Percentiles rank a stretch among this genome's conserved stretches.
Evolutionary conservation across 768 basidiomycete genomes (phyloP).

Genomic region (Solioccasus polychromus): DNA sequence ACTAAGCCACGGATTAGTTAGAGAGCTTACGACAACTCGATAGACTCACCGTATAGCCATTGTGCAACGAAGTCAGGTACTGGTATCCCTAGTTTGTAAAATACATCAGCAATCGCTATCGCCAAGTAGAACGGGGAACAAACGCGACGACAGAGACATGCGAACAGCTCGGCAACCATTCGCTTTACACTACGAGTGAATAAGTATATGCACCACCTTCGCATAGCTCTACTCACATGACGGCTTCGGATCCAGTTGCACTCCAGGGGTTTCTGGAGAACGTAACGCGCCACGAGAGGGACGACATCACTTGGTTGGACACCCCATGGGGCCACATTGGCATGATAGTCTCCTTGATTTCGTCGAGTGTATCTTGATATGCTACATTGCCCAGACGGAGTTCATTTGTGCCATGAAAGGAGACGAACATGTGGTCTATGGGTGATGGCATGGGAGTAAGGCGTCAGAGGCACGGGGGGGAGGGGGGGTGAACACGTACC

Average conservation of each 20-base stretch:
- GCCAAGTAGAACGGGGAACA: constrained; percentile 19
- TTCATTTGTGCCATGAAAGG: constrained; percentile 64
- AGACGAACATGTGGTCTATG: constrained; percentile 70
- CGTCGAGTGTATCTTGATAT: constrained; percentile 55
- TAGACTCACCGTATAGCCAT: constrained; percentile 46
- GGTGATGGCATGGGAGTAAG: constrained; percentile 15
- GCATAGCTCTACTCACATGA: constrained; percentile 41
- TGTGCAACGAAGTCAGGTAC: constrained; percentile 63
- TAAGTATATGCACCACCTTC: not conserved
- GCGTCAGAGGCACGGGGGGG: constrained; percentile 20
- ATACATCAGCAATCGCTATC: constrained; percentile 6
- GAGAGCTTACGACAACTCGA: constrained; percentile 11
- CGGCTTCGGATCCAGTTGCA: constrained; percentile 49
- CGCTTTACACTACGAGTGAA: constrained; percentile 49
- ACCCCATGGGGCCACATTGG: constrained; percentile 70
- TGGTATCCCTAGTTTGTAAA: constrained; percentile 59
- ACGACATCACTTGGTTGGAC: constrained; percentile 39
- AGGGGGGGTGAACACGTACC: constrained; percentile 16
- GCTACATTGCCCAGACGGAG: constrained; percentile 45
- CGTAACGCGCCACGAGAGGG: constrained; percentile 52
- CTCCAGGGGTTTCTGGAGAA: constrained; percentile 72
- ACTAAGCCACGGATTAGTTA: constrained; percentile 32
- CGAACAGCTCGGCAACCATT: constrained; percentile 60
- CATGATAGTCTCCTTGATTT: constrained; percentile 54
- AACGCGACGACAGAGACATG: constrained; percentile 58